A percentile compares a stretch with the other conserved stretches of the same genome.
phyloP scores from a whole-genome alignment of 202 grass and related monocot genomes.

The Sporobolus alterniflorus region DNA sequence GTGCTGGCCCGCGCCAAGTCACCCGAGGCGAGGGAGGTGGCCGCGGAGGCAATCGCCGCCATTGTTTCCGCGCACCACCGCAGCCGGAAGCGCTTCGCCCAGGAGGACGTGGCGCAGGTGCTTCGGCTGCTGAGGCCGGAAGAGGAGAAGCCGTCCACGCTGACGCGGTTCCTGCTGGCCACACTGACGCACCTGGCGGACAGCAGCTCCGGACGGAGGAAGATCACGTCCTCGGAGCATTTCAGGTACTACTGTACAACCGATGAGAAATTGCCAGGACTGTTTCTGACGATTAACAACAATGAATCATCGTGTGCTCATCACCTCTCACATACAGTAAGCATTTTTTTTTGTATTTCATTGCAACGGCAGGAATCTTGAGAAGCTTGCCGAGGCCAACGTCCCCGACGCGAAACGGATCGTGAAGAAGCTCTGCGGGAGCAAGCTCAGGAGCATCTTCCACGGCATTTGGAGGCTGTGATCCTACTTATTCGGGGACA shows the following conservation, averaged over 20 bases:
- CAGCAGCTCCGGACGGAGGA: conserved; percentile 71
- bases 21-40: conserved; percentile 61
- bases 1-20: conserved; percentile 57
- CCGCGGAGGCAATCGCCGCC: conserved; percentile 69
- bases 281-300: not conserved
- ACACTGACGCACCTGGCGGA: conserved; percentile 64
- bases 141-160: conserved; percentile 59
- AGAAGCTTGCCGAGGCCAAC: conserved; percentile 73
- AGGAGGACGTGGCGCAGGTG: conserved; percentile 65
- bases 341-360: not conserved
- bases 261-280: no score
- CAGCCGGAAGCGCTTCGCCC: conserved; percentile 73
- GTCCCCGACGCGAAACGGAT: conserved; percentile 81
- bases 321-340: not conserved
- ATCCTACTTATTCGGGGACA: conserved; percentile 5
- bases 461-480: conserved; percentile 85
- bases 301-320: not conserved
- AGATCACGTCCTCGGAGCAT: conserved; percentile 77
- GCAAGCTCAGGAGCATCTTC: conserved; percentile 76
- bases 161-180: conserved; percentile 73
- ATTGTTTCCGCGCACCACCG: conserved; percentile 74
- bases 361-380: conserved; percentile 47
- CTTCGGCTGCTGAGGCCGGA: conserved; percentile 62
- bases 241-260: conserved; percentile 37
- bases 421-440: conserved; percentile 81